A percentile compares a stretch with the other conserved stretches of the same genome.
phyloP scores from a whole-genome alignment of 805 yeast genomes.

The Schwanniomyces occidentalis region DNA sequence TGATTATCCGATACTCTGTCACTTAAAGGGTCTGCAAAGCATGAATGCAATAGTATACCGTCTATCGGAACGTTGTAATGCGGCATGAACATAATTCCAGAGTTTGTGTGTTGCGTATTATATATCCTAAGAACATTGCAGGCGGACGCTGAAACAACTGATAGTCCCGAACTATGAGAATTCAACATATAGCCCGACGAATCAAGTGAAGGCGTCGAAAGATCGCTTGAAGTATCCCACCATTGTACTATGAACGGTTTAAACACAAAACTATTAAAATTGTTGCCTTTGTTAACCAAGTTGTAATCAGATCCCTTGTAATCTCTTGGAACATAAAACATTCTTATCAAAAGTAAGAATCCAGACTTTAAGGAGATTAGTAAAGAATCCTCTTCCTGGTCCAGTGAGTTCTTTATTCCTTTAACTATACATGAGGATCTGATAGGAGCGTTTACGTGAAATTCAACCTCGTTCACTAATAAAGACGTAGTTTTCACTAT shows the following conservation, averaged over 20 bases:
- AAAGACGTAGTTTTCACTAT: conserved; percentile 34
- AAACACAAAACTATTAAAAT: conserved; percentile 22
- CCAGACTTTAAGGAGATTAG: conserved; percentile 42
- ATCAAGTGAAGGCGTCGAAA: conserved; percentile 13
- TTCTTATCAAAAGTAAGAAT: conserved; percentile 36
- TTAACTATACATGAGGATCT: conserved; percentile 30
- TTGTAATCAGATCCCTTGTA: conserved; percentile 24
- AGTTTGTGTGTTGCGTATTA: conserved; percentile 32
- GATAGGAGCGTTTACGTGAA: conserved; percentile 29
- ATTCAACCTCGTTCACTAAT: conserved; percentile 29
- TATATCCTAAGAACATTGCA: conserved; percentile 38
- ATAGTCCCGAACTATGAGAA: conserved; percentile 39
- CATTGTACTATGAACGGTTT: conserved; percentile 51
- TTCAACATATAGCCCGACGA: conserved; percentile 28
- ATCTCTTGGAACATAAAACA: conserved; percentile 36
- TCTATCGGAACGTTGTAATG: conserved; percentile 42
- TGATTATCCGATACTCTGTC: conserved; percentile 24
- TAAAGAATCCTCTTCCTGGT: conserved; percentile 37
- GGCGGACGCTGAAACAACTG: conserved; percentile 39
- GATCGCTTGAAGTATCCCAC: conserved; percentile 38
- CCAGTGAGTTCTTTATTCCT: conserved; percentile 17
- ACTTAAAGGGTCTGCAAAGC: conserved; percentile 41
- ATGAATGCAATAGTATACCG: conserved; percentile 42
- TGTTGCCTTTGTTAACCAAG: conserved; percentile 7
- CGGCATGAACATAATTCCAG: conserved; percentile 38